These are phyloP conservation scores for Trichomonascaceae sp. DNA, from an alignment of 1,139 yeast genomes.

Conservation along the genomic window DNA sequence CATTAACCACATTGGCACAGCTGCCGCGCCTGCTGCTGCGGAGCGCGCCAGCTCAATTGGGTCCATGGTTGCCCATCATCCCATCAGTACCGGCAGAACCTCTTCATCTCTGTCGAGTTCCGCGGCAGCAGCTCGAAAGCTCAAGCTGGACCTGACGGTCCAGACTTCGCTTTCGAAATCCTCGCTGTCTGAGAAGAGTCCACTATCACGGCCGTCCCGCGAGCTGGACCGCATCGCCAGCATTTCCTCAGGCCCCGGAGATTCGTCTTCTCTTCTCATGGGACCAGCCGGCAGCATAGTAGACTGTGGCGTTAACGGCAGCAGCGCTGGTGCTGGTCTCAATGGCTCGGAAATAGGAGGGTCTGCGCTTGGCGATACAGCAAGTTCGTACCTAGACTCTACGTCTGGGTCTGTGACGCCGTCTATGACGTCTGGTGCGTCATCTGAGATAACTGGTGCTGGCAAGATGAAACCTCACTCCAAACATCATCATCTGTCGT, in stretches of 20 bases:
- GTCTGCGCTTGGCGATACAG: conserved; percentile 1
- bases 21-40: neutral
- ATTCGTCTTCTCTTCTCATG: neutral
- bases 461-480: conserved; percentile 15
- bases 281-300: neutral
- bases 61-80: neutral
- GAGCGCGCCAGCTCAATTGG: neutral
- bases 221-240: conserved; percentile 32
- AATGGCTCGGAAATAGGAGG: conserved; percentile 6
- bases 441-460: conserved; percentile 1
- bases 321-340: conserved; percentile 1
- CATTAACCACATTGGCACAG: too few species aligned
- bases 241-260: conserved; percentile 1
- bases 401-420: neutral
- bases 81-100: neutral
- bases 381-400: neutral
- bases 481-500: conserved; percentile 31
- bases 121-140: conserved; percentile 10
- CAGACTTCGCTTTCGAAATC: conserved; percentile 22
- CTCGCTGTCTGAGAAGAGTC: conserved; percentile 27
- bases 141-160: conserved; percentile 23
- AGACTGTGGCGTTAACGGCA: neutral
- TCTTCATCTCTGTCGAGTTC: conserved; percentile 6
- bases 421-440: neutral
- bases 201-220: conserved; percentile 30